These are phyloP conservation scores for Globisporangium sylvaticum DNA, from an alignment of 352 stramenopile genomes.

Conservation along the genomic window DNA sequence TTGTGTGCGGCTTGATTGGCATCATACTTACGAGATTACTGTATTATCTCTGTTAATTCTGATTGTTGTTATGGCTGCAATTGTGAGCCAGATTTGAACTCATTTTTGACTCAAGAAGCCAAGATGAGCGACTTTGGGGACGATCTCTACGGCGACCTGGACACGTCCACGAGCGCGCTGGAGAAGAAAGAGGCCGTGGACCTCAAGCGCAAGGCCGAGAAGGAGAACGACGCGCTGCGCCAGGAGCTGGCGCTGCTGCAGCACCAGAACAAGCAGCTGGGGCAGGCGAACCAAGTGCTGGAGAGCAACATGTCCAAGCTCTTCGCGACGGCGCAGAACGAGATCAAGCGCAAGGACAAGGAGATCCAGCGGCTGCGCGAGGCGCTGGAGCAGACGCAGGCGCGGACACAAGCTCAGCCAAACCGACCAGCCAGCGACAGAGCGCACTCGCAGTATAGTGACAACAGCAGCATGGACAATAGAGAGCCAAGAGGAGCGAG, in stretches of 20 bases:
- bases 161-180: conserved; percentile 70
- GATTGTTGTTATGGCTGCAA: not conserved
- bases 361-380: conserved; percentile 69
- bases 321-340: conserved; percentile 68
- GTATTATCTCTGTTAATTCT: not conserved
- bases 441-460: not conserved
- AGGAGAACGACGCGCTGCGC: conserved; percentile 46
- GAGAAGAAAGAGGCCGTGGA: conserved; percentile 60
- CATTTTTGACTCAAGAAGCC: not conserved
- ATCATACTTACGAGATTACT: not conserved
- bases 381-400: conserved; percentile 23
- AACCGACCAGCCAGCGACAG: not conserved
- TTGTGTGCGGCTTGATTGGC: not conserved
- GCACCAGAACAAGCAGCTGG: conserved; percentile 53
- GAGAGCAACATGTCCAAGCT: conserved; percentile 74
- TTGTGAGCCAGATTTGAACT: not conserved
- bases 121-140: conserved; percentile 22
- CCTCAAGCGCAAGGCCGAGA: conserved; percentile 48
- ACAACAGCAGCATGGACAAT: not conserved
- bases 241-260: conserved; percentile 62
- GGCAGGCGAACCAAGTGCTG: conserved; percentile 50
- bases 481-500: not conserved
- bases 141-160: conserved; percentile 78
- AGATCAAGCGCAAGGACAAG: conserved; percentile 75
- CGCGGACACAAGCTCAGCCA: not conserved